phyloP scores from a whole-genome alignment of 495 filamentous ascomycete species.

The Penicillium robsamsonii region DNA sequence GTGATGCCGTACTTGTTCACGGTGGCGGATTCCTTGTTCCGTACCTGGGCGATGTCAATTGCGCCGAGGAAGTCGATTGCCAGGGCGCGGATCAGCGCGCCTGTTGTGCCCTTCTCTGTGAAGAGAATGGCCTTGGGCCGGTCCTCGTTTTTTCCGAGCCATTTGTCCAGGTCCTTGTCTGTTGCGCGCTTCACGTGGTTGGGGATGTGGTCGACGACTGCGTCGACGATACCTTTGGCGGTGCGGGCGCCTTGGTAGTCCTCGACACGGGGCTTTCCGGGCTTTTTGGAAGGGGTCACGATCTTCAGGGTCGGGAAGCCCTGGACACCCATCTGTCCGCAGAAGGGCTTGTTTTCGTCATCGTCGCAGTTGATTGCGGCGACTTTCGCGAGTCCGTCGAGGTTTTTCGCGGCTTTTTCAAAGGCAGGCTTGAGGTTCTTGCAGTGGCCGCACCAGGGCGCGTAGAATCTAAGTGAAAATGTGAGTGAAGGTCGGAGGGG shows the following conservation, averaged over 20 bases:
- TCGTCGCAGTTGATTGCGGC: constrained; percentile 96
- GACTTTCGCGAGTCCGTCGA: constrained; percentile 88
- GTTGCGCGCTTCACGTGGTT: constrained; percentile 83
- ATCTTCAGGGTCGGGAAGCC: constrained; percentile 98
- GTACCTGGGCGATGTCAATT: constrained; percentile 79
- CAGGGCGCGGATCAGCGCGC: constrained; percentile 75
- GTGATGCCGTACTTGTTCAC: constrained; percentile 72
- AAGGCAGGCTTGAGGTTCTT: constrained; percentile 92
- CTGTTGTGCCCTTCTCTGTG: constrained; percentile 88
- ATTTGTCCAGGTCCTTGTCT: constrained; percentile 75
- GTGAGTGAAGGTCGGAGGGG: constrained; percentile 15
- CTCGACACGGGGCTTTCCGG: constrained; percentile 79
- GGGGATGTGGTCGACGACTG: constrained; percentile 81
- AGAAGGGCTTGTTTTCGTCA: constrained; percentile 87
- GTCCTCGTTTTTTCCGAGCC: constrained; percentile 69
- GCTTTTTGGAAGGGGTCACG: constrained; percentile 77
- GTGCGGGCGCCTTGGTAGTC: constrained; percentile 86
- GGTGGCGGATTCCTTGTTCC: constrained; percentile 73
- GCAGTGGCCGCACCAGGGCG: constrained; percentile 96
- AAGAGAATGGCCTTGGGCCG: constrained; percentile 87
- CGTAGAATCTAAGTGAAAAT: constrained; percentile 71
- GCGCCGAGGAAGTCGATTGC: constrained; percentile 89
- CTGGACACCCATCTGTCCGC: constrained; percentile 83
- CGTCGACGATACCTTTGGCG: constrained; percentile 83
- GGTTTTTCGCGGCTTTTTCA: constrained; percentile 86